Base-by-base conservation (phyloP, 2,329 filamentous ascomycete species). In the Tolypocladium album region DNA sequence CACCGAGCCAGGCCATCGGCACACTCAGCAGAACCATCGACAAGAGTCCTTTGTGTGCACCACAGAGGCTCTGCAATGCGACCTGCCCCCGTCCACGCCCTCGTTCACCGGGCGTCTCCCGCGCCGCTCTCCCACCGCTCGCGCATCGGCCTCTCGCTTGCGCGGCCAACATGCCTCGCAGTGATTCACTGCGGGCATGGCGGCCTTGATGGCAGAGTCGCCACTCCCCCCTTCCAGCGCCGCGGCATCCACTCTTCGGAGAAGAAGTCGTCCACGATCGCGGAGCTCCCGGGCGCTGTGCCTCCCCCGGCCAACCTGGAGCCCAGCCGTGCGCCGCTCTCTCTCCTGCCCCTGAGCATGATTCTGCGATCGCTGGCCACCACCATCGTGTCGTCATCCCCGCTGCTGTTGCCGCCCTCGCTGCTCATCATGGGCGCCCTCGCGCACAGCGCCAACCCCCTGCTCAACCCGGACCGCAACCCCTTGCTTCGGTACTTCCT, bases 381-480 rank as follows among this genome's bases (percentile, higher is more conserved):
- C 59, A 88, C 83, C 7, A 80, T 82, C 42, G 81, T 92, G 62
- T 91, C 89, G 0, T 89, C 87, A 1, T 90, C 88, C 1, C 85
- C 78, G 2, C 24, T 87, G 5, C 82, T 96, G 5, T 82, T 96
- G 2, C 76, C 78, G 1, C 86, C 89, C 0, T 92, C 88, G 9
- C 78, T 94, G 55, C 79, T 79, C 58, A 72, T 88, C 61, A 88
- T 95, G 75, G 82, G 79, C 8, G 71, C 82, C 27, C 82, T 95
- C 66, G 88, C 92, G 13, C 81, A 90, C 71, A 86, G 88, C 34
- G 82, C 82, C 57, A 86, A 78, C 60, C 76, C 82, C 1, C 59
- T 92, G 0, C 79, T 94, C 60, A 87, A 88, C 71, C 86, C 91
- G 5, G 90, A 95, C 69, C 79, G 76, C 58, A 96, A 96, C 70